Base-by-base conservation (phyloP, 371 early-diverging fungal genomes). In the Mortierella sp. region DNA sequence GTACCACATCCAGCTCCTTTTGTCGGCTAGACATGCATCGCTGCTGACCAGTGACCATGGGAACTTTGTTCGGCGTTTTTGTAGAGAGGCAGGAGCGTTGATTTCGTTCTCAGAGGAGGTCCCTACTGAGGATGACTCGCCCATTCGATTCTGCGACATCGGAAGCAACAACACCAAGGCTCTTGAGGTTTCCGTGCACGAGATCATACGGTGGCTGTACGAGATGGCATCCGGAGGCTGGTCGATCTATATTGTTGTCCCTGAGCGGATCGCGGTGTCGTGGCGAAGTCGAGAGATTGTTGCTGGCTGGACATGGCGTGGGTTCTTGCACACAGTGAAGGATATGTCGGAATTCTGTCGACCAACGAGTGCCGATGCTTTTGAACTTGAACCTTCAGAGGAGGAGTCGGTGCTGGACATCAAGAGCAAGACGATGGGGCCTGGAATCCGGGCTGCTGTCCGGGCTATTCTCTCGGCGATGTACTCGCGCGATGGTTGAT, bases 301-400 rank as follows among this genome's bases (percentile, higher is more conserved):
- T 35, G 49, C 27, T 12, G 38, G 54, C 32, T 48, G 65, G 56
- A 18, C 2, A 21, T 12, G 46, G n/a, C 46, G n/a, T 18, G 56
- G 46, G 14, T 72, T 81, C 8, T 32, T 60, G 10, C 70, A 55
- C 38, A n/a, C 41, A 0, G 65, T 76, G 24, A 16, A 27, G 29
- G 21, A 41, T 8, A 27, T 65, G 41, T 38, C 21, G 16, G 71
- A 32, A 16, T 32, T 58, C 16, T 76, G 46, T 21, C 29, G n/a
- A 10, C 49, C 35, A 21, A 16, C 38, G 35, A 32, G 70, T 7
- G 11, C 4, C 0, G 24, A 48, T 27, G 32, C 21, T 11, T 18
- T 43, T n/a, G 44, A 65, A 14, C 74, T 81, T 27, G 81, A 76
- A 44, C 81, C 81, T 27, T 70, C 73, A 27, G 81, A 81, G 43